Conservation (phyloP, 129 eudicot species). For the Chrysanthemum seticuspe region DNA sequence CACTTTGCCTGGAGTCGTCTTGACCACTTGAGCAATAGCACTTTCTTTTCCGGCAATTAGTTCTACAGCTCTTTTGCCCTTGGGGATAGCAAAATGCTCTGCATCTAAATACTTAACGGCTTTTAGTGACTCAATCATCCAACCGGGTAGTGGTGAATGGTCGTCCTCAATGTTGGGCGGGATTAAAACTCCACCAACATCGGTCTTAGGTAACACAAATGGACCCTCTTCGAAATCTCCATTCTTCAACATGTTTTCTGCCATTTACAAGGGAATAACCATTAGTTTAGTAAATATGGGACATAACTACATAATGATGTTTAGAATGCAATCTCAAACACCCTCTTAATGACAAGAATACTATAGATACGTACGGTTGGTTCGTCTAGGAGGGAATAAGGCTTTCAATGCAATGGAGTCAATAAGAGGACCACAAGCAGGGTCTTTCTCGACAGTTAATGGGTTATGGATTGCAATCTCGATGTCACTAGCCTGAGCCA, state of each 20-base stretch:
- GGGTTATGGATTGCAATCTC: slow-evolving; percentile 85
- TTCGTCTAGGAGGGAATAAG: slow-evolving; percentile 44
- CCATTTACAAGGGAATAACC: slow-evolving; percentile 8
- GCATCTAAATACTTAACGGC: slow-evolving; percentile 86
- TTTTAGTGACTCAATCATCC: slow-evolving; percentile 90
- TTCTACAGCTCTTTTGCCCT: slow-evolving; percentile 82
- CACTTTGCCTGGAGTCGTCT: slow-evolving; percentile 54
- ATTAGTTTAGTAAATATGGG: not conserved
- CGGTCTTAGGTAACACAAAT: slow-evolving; percentile 65
- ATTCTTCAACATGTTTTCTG: slow-evolving; percentile 77
- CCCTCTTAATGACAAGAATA: not conserved
- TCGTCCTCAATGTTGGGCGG: slow-evolving; percentile 93
- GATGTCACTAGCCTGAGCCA: slow-evolving; percentile 60
- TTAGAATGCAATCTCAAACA: too few relatives aligned
- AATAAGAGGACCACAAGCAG: slow-evolving; percentile 86
- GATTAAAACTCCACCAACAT: slow-evolving; percentile 67
- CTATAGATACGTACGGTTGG: slow-evolving; percentile 36
- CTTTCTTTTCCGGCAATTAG: slow-evolving; percentile 88
- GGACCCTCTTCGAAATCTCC: slow-evolving; percentile 97
- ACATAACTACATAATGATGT: too few relatives aligned
- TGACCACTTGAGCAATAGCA: slow-evolving; percentile 71
- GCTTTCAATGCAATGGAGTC: slow-evolving; percentile 79
- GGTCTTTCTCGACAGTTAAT: slow-evolving; percentile 49
- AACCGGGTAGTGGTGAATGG: slow-evolving; percentile 84
- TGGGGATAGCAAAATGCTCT: slow-evolving; percentile 71